Conservation (phyloP, 2,329 filamentous ascomycete species). For the Neonectria coccinea region DNA sequence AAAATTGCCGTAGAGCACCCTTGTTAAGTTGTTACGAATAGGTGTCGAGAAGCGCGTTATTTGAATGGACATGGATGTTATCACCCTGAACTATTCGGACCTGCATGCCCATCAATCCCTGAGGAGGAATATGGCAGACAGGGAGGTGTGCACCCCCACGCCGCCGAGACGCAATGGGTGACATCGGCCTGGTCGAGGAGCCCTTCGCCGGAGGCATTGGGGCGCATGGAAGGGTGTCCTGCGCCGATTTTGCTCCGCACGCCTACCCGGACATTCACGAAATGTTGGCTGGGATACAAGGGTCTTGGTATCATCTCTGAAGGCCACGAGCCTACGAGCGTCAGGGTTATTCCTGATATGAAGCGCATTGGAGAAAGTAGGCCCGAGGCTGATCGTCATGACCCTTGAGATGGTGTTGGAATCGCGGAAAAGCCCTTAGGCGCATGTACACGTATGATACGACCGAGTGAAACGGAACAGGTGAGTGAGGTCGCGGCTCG, state of each 20-base stretch:
- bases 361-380: conserved; percentile 13
- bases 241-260: conserved; percentile 20
- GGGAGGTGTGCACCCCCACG: conserved; percentile 41
- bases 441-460: conserved; percentile 28
- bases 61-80: conserved; percentile 30
- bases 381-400: conserved; percentile 25
- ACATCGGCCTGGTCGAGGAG: conserved; percentile 30
- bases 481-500: conserved; percentile 15
- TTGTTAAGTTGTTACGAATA: conserved; percentile 17
- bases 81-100: conserved; percentile 43
- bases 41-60: conserved; percentile 34
- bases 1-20: conserved; percentile 39
- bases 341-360: conserved; percentile 23
- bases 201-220: conserved; percentile 25
- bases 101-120: conserved; percentile 43
- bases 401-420: conserved; percentile 19
- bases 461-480: conserved; percentile 23
- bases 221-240: conserved; percentile 37
- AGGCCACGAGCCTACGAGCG: conserved; percentile 15
- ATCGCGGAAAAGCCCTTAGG: conserved; percentile 14
- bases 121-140: conserved; percentile 33
- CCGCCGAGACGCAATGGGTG: conserved; percentile 40
- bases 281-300: conserved; percentile 13
- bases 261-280: conserved; percentile 10
- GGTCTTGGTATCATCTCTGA: conserved; percentile 21